These are phyloP conservation scores for Orbilia ellipsospora DNA, from an alignment of 2,329 filamentous ascomycete species.

Conservation along the genomic window DNA sequence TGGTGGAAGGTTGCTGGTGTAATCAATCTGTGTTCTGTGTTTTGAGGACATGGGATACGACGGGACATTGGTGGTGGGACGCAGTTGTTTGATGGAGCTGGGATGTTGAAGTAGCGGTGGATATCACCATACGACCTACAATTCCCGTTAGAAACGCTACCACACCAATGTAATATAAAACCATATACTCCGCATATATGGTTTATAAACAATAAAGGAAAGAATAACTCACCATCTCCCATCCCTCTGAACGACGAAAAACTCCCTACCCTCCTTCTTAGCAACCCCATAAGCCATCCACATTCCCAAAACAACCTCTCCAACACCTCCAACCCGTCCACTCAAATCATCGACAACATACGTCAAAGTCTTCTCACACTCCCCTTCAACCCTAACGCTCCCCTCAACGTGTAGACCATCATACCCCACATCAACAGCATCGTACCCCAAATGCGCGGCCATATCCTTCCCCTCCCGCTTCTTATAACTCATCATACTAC, in stretches of 20 bases:
- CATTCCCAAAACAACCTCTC: constrained; percentile 47
- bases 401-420: constrained; percentile 27
- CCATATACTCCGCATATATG: no score
- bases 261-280: constrained; percentile 36
- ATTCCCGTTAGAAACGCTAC: not conserved
- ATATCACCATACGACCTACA: constrained; percentile 50
- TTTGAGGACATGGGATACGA: constrained; percentile 37
- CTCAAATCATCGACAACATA: constrained; percentile 53
- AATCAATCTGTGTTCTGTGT: constrained; percentile 37
- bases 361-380: constrained; percentile 47
- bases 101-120: constrained; percentile 40
- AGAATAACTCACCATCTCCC: constrained; percentile 35
- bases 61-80: constrained; percentile 40
- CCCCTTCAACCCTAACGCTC: constrained; percentile 7
- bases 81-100: constrained; percentile 32
- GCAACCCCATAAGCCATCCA: constrained; percentile 54
- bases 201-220: constrained; percentile 3
- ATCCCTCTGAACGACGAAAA: constrained; percentile 38
- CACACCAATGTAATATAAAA: no score
- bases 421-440: constrained; percentile 31
- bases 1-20: constrained; percentile 38
- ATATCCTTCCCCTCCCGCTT: constrained; percentile 26
- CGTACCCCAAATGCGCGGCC: constrained; percentile 44
- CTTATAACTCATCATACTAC: constrained; percentile 35
- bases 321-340: constrained; percentile 32